Evolutionary conservation across 352 stramenopile genomes (phyloP), one percentile per base, ranked within the genome.

Genomic region (Phytopythium oedochilum): DNA sequence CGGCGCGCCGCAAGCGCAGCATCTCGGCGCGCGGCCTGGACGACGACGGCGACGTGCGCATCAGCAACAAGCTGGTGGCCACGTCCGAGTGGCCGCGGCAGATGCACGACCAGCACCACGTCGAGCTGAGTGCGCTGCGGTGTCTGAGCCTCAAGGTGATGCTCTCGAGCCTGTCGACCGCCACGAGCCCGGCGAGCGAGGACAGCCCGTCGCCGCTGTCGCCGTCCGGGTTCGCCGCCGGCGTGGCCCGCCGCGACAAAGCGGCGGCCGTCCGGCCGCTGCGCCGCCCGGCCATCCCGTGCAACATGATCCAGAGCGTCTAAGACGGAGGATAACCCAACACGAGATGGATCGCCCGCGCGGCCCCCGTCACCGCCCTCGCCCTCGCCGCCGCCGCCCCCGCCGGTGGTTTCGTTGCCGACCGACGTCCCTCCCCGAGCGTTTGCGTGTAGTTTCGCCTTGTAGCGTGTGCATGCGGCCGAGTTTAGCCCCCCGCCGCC

Each of bases 61-160:
- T 44, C 38, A 67, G 47, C 43, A 54, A 50, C 40, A 28, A 63
- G 35, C 38, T 66, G 53, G 52, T 59, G 3, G 39, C 63, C 18
- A 31, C 67, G 29, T 46, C 53, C 22, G 53, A 75, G 56, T 46
- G 65, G 44, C 64, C 64, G 39, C 60, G 63, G 40, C 63, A 68
- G 50, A 32, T 72, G 36, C 59, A 68, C 11, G 60, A 73, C 26
- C 68, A 73, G 40, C 68, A 78, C 55, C 52, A 76, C 50, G 43
- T 71, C 46, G 72, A 83, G 60, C 61, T 83, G 26, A 68, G 76
- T 53, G 70, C 72, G 43, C 62, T 83, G 55, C 53, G 72, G 55
- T 79, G 72, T 75, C 59, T 83, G 25, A 75, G 68, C 20, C 67
- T 83, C 55, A 83, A 83, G 59, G 45, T 78, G 29, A 83, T 83